Percentiles rank a stretch among this genome's conserved stretches.
Evolutionary conservation across 441 rosid genomes (phyloP).

Genomic region (Hura crepitans): DNA sequence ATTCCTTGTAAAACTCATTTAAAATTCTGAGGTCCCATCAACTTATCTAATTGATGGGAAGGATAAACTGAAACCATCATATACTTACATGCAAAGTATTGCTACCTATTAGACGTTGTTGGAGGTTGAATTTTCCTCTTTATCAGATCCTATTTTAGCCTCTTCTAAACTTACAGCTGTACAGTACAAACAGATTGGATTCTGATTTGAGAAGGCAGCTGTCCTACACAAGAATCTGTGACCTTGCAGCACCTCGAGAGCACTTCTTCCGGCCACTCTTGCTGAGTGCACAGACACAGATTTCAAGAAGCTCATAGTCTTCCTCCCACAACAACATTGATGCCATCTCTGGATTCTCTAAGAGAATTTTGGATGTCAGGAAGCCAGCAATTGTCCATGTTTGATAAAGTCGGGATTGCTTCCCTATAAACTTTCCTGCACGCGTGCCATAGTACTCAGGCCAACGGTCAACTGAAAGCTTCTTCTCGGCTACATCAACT

Average conservation of each 20-base stretch:
- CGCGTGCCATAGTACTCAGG: conserved; percentile 55
- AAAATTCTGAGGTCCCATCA: background rate
- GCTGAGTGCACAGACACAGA: conserved; percentile 61
- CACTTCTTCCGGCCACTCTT: conserved; percentile 60
- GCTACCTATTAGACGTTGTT: conserved; percentile 10
- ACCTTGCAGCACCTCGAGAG: conserved; percentile 47
- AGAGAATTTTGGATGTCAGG: conserved; percentile 47
- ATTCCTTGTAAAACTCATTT: background rate
- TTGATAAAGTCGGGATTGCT: conserved; percentile 44
- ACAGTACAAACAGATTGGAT: conserved; percentile 19
- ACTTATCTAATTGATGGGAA: conserved; percentile 10
- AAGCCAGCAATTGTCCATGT: conserved; percentile 62
- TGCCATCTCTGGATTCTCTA: conserved; percentile 39
- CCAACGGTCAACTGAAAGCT: conserved; percentile 42
- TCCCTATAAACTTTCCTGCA: conserved; percentile 44
- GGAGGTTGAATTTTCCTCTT: conserved; percentile 7
- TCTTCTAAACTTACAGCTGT: conserved; percentile 31
- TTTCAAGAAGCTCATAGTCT: conserved; percentile 64
- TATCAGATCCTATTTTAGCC: background rate
- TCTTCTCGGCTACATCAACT: conserved; percentile 39
- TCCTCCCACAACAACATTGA: conserved; percentile 43
- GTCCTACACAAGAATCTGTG: conserved; percentile 55
- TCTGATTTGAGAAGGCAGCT: background rate
- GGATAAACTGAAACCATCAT: background rate
- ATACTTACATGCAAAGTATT: background rate